A percentile compares a stretch with the other conserved stretches of the same genome.
phyloP scores from a whole-genome alignment of 2,329 filamentous ascomycete species.

The Colletotrichum tofieldiae region DNA sequence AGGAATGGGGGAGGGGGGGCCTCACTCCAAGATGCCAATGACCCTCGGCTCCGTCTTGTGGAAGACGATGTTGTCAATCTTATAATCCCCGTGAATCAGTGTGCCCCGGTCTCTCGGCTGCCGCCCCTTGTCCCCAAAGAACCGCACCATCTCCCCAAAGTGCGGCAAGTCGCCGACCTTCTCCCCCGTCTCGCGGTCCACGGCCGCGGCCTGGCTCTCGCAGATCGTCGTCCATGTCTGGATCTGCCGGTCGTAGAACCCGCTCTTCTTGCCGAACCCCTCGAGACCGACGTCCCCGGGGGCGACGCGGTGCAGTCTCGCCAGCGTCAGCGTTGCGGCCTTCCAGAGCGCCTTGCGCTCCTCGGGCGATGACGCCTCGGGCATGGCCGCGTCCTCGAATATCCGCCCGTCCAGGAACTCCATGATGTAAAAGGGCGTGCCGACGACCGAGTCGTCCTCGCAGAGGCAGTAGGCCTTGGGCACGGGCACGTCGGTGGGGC shows the following conservation, averaged over 20 bases:
- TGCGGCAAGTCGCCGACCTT: conserved; percentile 88
- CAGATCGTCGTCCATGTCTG: conserved; percentile 87
- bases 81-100: conserved; percentile 96
- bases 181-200: conserved; percentile 83
- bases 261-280: conserved; percentile 79
- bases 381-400: conserved; percentile 90
- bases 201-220: conserved; percentile 80
- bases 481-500: conserved; percentile 85
- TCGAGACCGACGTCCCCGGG: conserved; percentile 77
- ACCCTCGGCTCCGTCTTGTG: conserved; percentile 90
- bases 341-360: conserved; percentile 89
- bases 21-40: conserved; percentile 89
- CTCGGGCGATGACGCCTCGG: conserved; percentile 73
- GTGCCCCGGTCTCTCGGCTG: conserved; percentile 85
- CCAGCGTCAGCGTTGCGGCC: conserved; percentile 86
- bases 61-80: conserved; percentile 93
- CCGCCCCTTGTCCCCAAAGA: conserved; percentile 78
- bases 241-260: conserved; percentile 91
- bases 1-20: conserved; percentile 47
- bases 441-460: conserved; percentile 84
- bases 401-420: conserved; percentile 94
- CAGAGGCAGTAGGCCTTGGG: conserved; percentile 89
- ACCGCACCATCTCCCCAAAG: conserved; percentile 83
- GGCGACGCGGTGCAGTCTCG: conserved; percentile 85
- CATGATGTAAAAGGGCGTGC: conserved; percentile 98